Percentiles rank a stretch among this genome's conserved stretches.
These are phyloP conservation scores for Backusella morwellensis DNA, from an alignment of 192 early-diverging fungal genomes.

Conservation along the genomic window DNA sequence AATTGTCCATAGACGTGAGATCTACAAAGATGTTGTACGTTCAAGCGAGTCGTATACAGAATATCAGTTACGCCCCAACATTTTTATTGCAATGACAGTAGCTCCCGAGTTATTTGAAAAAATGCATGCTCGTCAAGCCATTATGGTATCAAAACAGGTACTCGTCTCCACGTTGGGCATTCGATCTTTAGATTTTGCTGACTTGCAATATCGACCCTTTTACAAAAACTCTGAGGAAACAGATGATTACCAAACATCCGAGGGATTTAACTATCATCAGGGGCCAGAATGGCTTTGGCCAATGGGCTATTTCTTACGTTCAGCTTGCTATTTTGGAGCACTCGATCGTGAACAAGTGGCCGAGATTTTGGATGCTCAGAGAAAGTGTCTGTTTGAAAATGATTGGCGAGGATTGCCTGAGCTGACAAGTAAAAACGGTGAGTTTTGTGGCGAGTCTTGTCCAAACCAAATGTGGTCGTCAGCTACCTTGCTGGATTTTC, in stretches of 20 bases:
- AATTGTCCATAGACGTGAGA: slow-evolving; percentile 82
- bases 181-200: slow-evolving; percentile 91
- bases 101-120: slow-evolving; percentile 92
- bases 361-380: slow-evolving; percentile 71
- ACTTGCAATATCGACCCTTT: slow-evolving; percentile 86
- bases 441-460: slow-evolving; percentile 79
- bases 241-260: slow-evolving; percentile 77
- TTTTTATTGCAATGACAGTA: slow-evolving; percentile 86
- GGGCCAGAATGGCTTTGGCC: slow-evolving; percentile 98
- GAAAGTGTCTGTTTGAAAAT: slow-evolving; percentile 65
- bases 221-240: slow-evolving; percentile 95
- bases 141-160: slow-evolving; percentile 63
- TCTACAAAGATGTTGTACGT: slow-evolving; percentile 89
- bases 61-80: slow-evolving; percentile 94
- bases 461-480: slow-evolving; percentile 95
- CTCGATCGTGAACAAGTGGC: slow-evolving; percentile 47
- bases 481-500: slow-evolving; percentile 66
- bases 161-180: slow-evolving; percentile 87
- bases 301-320: slow-evolving; percentile 86
- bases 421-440: slow-evolving; percentile 86
- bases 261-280: slow-evolving; percentile 98
- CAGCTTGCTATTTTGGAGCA: slow-evolving; percentile 72
- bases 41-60: slow-evolving; percentile 73
- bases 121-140: slow-evolving; percentile 67
- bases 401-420: slow-evolving; percentile 91